Percentiles rank a stretch among this genome's conserved stretches.
phyloP scores from a whole-genome alignment of 805 yeast species.

The Saccharomycopsis sp. region DNA sequence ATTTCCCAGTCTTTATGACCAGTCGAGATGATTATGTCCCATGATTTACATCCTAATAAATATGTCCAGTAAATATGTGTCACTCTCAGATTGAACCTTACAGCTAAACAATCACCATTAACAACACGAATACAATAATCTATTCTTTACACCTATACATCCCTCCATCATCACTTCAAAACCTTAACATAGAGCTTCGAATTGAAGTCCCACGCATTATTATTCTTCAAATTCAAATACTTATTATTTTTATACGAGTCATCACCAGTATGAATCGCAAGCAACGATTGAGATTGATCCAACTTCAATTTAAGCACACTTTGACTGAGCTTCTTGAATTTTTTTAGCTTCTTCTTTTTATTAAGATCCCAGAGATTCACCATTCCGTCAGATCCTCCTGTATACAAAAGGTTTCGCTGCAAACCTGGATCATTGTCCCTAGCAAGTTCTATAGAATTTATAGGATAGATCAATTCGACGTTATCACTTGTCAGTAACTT shows the following conservation, averaged over 20 bases:
- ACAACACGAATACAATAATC: too few relatives aligned
- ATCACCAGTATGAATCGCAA: constrained; percentile 44
- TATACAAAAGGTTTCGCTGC: constrained; percentile 12
- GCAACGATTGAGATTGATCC: constrained; percentile 12
- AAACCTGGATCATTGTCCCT: background rate
- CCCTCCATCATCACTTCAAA: too few relatives aligned
- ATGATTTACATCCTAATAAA: too few relatives aligned
- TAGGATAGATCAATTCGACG: constrained; percentile 18
- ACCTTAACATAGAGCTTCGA: background rate
- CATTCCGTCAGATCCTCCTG: constrained; percentile 21
- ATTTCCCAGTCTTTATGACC: too few relatives aligned
- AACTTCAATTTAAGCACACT: constrained; percentile 10
- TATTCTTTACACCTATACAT: too few relatives aligned
- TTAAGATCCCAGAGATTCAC: constrained; percentile 21
- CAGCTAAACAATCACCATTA: too few relatives aligned
- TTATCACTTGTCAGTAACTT: constrained; percentile 12
- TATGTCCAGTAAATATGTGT: too few relatives aligned
- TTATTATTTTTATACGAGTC: constrained; percentile 37
- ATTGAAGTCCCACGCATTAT: background rate
- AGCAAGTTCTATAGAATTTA: constrained; percentile 13
- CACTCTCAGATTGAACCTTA: too few relatives aligned
- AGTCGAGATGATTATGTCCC: too few relatives aligned
- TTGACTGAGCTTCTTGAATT: constrained; percentile 15
- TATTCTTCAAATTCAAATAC: constrained; percentile 7
- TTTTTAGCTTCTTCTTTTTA: constrained; percentile 20